Conservation (phyloP, 164 flowering plant species). For the Tetracentron sinense region DNA sequence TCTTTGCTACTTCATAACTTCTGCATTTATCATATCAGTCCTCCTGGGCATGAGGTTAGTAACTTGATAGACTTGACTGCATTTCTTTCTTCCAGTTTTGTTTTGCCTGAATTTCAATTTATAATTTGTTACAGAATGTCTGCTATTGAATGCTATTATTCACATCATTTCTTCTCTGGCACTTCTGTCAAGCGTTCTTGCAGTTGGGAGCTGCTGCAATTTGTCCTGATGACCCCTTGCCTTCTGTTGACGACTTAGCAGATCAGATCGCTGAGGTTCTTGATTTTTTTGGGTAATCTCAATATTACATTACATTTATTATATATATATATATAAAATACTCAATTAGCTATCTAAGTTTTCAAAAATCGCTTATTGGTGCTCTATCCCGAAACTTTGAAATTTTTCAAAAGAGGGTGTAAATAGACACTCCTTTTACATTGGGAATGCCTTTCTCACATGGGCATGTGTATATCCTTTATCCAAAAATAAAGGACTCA, state of each 20-base stretch:
- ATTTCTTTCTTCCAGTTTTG: neutral
- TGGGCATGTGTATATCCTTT: no score
- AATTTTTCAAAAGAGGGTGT: no score
- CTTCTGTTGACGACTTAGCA: conserved; percentile 58
- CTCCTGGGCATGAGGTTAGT: conserved; percentile 92
- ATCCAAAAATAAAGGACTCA: no score
- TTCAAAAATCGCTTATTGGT: no score
- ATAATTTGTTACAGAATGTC: neutral
- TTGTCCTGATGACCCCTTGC: conserved; percentile 41
- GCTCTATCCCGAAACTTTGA: no score
- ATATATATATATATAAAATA: neutral
- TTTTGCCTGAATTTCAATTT: neutral
- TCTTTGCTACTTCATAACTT: conserved; percentile 82
- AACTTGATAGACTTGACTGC: conserved; percentile 14
- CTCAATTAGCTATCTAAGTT: no score
- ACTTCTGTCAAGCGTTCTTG: conserved; percentile 36
- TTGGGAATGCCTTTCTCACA: no score
- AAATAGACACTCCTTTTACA: no score
- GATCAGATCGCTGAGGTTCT: conserved; percentile 70
- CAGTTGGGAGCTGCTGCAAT: conserved; percentile 70
- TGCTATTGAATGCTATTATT: conserved; percentile 8
- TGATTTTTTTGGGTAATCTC: conserved; percentile 71
- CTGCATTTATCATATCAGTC: conserved; percentile 81
- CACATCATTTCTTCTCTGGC: conserved; percentile 14
- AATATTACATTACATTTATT: neutral